These are phyloP conservation scores for Kernera saxatilis DNA, from an alignment of 345 rosid genomes.

Conservation along the genomic window DNA sequence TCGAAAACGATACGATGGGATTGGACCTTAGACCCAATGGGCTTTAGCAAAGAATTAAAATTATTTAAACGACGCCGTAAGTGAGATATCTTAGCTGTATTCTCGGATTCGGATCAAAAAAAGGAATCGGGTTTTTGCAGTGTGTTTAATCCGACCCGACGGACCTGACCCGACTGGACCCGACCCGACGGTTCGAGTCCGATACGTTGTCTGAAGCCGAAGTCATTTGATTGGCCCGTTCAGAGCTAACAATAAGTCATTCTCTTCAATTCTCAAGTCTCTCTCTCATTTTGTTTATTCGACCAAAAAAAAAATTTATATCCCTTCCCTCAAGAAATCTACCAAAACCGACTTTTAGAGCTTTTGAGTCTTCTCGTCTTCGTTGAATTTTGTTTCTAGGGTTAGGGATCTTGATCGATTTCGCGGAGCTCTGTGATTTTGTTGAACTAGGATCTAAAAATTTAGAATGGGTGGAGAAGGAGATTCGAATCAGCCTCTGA, in stretches of 20 bases:
- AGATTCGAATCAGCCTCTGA: constrained; percentile 54
- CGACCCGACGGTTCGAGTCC: not conserved
- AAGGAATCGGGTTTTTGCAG: not conserved
- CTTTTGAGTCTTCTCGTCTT: not conserved
- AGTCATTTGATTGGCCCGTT: constrained; percentile 18
- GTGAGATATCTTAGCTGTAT: not conserved
- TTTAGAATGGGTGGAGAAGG: constrained; percentile 45
- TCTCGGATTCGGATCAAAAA: not conserved
- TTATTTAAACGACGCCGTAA: not conserved
- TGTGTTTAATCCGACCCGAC: not conserved
- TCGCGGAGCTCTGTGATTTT: not conserved
- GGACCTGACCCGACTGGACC: not conserved
- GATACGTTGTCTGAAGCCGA: constrained; percentile 8
- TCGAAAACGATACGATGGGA: not conserved
- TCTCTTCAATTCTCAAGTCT: not conserved
- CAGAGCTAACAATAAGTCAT: not conserved
- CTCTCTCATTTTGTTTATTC: constrained; percentile 12
- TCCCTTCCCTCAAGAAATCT: constrained; percentile 28
- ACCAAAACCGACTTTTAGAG: constrained; percentile 6
- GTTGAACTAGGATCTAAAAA: not conserved
- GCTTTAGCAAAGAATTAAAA: not conserved
- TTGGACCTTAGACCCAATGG: not conserved
- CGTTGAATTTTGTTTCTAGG: constrained; percentile 6
- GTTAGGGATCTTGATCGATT: constrained; percentile 19
- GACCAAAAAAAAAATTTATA: not conserved